Evolutionary conservation across 805 yeast species (phyloP).

Genomic region (Wickerhamomyces ciferrii): DNA sequence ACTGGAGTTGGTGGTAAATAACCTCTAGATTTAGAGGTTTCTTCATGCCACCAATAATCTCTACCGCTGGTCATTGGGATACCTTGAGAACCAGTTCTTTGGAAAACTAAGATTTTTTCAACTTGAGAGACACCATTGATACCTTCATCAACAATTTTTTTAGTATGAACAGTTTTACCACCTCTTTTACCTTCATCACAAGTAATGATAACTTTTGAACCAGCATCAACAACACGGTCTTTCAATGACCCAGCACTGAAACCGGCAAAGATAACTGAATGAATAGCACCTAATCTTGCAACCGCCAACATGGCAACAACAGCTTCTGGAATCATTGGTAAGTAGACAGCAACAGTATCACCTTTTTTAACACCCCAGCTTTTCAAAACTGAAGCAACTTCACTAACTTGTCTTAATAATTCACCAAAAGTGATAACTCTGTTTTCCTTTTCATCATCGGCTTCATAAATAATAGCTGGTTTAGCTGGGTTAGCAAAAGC

Average conservation of each 20-base stretch:
- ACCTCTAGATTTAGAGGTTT: constrained; percentile 70
- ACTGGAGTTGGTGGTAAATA: constrained; percentile 87
- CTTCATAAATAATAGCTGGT: constrained; percentile 84
- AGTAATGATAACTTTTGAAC: constrained; percentile 82
- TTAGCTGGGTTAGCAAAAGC: constrained; percentile 85
- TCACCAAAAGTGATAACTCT: constrained; percentile 79
- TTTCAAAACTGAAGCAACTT: constrained; percentile 78
- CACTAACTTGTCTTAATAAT: constrained; percentile 76
- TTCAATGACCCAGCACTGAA: constrained; percentile 88
- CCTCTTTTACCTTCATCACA: constrained; percentile 96
- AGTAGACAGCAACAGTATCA: constrained; percentile 92
- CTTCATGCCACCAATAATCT: constrained; percentile 96
- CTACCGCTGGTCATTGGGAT: constrained; percentile 74
- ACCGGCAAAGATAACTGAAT: constrained; percentile 96
- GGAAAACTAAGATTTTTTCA: constrained; percentile 77
- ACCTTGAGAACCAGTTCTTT: constrained; percentile 75
- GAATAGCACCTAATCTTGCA: constrained; percentile 91
- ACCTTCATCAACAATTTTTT: constrained; percentile 94
- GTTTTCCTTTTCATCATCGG: constrained; percentile 80
- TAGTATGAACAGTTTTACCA: constrained; percentile 87
- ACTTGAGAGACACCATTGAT: constrained; percentile 68
- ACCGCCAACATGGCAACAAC: constrained; percentile 91
- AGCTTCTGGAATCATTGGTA: constrained; percentile 98
- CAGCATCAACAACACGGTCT: constrained; percentile 88
- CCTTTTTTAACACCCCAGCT: constrained; percentile 90